Evolutionary conservation across 306 rosid species (phyloP), one percentile per base, ranked within the genome.

Genomic region (Prunus padus): DNA sequence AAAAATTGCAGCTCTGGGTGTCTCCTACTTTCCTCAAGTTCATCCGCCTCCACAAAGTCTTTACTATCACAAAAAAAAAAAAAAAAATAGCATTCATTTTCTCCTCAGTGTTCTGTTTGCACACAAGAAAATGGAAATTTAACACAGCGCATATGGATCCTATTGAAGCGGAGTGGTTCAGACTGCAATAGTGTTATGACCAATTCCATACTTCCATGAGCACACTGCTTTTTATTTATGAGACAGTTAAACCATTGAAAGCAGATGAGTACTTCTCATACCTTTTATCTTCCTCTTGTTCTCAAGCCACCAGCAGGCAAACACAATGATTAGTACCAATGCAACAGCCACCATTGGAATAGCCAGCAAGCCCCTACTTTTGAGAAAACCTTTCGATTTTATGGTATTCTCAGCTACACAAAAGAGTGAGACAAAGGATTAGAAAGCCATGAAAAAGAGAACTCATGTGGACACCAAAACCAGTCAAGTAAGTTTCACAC

Each of bases 281-380:
- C 81, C 73, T 66, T 64, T 67, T 2, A 20, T 61, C 5, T 69
- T 74, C 16, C 25, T 37, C 5, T 0, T 61, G 9, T 28, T 76
- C 61, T 67, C 67, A 12, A 9, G 12, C 76, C 74, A 2, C 54
- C 82, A 62, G 14, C 44, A 80, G 2, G 55, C 33, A 7, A 33
- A 19, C 23, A 13, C 14, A 20, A 83, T 52, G 56, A 67, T 20
- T 15, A 76, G 70, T 57, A 67, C 5, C 11, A 44, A 55, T 25
- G 47, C n/a, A 12, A 55, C 8, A 54, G 31, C 28, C 13, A 31
- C 15, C 3, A 54, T 9, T 8, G 44, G 47, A 67, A 68, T 12
- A 12, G 33, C 74, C 57, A 40, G 19, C 57, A 30, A 12, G 4
- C 45, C 49, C 68, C 74, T 56, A 7, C 65, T n/a, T 20, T 20